Percentiles rank a stretch among this genome's conserved stretches.
These are phyloP conservation scores for Colletotrichum tofieldiae DNA, from an alignment of 2,329 filamentous ascomycete species.

Conservation along the genomic window DNA sequence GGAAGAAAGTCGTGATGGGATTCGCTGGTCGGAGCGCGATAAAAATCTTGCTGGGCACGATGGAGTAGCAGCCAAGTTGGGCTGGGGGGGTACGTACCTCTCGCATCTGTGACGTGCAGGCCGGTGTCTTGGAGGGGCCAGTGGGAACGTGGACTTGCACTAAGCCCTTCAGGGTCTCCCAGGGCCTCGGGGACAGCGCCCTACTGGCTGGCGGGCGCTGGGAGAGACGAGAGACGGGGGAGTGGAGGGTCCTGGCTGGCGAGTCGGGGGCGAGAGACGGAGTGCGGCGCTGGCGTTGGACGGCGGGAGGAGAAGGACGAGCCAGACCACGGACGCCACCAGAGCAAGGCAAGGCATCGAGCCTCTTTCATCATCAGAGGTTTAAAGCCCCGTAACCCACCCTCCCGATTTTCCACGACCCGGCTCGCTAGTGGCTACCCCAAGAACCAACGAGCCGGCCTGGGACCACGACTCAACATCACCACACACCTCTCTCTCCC, in stretches of 20 bases:
- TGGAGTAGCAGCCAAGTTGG: neutral
- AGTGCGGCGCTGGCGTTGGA: neutral
- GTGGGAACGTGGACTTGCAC: conserved; percentile 8
- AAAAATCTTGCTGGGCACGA: conserved; percentile 6
- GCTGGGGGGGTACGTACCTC: conserved; percentile 20
- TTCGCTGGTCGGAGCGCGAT: conserved; percentile 28
- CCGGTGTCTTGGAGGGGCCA: neutral
- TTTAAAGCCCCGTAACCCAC: conserved; percentile 43
- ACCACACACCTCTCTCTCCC: neutral
- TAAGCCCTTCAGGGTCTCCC: conserved; percentile 11
- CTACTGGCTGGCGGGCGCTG: neutral
- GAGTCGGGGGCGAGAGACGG: neutral
- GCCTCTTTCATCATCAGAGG: conserved; percentile 45
- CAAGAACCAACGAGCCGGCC: conserved; percentile 8
- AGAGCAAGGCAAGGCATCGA: conserved; percentile 35
- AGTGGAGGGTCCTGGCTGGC: neutral
- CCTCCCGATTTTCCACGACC: conserved; percentile 43
- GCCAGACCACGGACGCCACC: neutral
- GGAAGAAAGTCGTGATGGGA: neutral
- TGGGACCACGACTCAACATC: conserved; percentile 28
- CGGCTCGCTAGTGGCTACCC: conserved; percentile 16
- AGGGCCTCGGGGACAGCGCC: conserved; percentile 4
- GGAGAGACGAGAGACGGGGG: neutral
- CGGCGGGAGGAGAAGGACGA: neutral
- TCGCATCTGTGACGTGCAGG: conserved; percentile 22